Conservation (phyloP, 164 flowering plant species). For the Tetracentron sinense region DNA sequence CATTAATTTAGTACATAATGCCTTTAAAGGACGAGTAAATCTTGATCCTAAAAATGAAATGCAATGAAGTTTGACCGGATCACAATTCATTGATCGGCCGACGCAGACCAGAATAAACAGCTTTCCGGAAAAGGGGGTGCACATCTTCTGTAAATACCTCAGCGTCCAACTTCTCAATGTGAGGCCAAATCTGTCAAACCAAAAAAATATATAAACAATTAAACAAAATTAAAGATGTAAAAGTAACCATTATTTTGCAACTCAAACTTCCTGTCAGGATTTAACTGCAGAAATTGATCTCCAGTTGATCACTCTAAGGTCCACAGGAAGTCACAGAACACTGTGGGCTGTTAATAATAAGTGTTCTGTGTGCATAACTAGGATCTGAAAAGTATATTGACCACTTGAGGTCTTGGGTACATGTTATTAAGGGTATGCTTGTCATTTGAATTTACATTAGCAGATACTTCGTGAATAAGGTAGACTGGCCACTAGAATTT, state of each 20-base stretch:
- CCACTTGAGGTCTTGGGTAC: too few relatives aligned
- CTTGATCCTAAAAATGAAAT: neutral
- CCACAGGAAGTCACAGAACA: too few relatives aligned
- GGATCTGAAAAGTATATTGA: too few relatives aligned
- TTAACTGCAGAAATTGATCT: neutral
- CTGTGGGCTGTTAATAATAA: too few relatives aligned
- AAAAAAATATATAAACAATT: neutral
- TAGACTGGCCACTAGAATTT: too few relatives aligned
- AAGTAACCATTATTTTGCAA: neutral
- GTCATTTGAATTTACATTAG: too few relatives aligned
- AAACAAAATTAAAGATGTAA: neutral
- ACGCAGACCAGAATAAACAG: slow-evolving; percentile 68
- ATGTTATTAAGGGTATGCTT: too few relatives aligned
- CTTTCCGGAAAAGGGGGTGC: slow-evolving; percentile 66
- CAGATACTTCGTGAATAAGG: too few relatives aligned
- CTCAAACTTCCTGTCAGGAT: neutral
- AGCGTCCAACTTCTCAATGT: slow-evolving; percentile 70
- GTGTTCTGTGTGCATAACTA: too few relatives aligned
- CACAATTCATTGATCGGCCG: slow-evolving; percentile 29
- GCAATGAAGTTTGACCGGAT: slow-evolving; percentile 7
- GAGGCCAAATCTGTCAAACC: slow-evolving; percentile 74
- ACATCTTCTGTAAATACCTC: slow-evolving; percentile 59
- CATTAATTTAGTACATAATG: too few relatives aligned
- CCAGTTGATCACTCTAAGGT: neutral
- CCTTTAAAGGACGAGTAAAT: too few relatives aligned